Percentiles rank a stretch among this genome's conserved stretches.
Conservation (phyloP, 2,329 filamentous ascomycete species). For the Didymella pinodella region DNA sequence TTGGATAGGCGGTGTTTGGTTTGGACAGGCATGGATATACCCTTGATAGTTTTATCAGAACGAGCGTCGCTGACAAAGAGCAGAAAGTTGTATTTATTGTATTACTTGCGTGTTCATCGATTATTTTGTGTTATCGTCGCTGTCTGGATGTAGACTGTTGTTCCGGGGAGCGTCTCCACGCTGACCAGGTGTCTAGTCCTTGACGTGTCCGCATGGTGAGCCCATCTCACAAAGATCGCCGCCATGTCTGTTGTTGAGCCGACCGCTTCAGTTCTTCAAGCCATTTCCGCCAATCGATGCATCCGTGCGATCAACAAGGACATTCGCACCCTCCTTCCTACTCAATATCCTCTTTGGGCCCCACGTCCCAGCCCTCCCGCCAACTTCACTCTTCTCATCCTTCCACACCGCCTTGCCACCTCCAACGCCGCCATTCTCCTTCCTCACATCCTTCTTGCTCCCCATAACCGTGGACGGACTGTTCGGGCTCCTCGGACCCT, state of each 20-base stretch:
- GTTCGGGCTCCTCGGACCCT: background rate
- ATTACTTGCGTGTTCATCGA: background rate
- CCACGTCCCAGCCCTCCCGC: slow-evolving; percentile 37
- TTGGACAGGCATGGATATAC: slow-evolving; percentile 23
- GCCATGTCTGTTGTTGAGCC: background rate
- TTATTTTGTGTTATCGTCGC: background rate
- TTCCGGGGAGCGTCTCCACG: background rate
- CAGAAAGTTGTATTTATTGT: background rate
- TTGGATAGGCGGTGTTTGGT: background rate
- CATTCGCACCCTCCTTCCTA: slow-evolving; percentile 25
- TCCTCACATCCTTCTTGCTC: slow-evolving; percentile 3
- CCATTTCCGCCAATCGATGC: background rate
- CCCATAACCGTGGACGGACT: background rate
- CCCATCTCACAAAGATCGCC: background rate
- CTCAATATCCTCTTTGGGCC: slow-evolving; percentile 39
- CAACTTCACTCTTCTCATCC: slow-evolving; percentile 20
- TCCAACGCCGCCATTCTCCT: slow-evolving; percentile 13
- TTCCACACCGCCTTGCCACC: slow-evolving; percentile 7
- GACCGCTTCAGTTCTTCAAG: slow-evolving; percentile 7
- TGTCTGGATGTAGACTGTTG: background rate
- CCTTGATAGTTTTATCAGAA: slow-evolving; percentile 20
- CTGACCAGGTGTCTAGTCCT: background rate
- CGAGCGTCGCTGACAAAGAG: slow-evolving; percentile 11
- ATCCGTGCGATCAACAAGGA: slow-evolving; percentile 1
- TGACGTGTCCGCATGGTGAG: background rate